A percentile compares a stretch with the other conserved stretches of the same genome.
Conservation (phyloP, 106 monocot species). For the Apostasia ramifera region DNA sequence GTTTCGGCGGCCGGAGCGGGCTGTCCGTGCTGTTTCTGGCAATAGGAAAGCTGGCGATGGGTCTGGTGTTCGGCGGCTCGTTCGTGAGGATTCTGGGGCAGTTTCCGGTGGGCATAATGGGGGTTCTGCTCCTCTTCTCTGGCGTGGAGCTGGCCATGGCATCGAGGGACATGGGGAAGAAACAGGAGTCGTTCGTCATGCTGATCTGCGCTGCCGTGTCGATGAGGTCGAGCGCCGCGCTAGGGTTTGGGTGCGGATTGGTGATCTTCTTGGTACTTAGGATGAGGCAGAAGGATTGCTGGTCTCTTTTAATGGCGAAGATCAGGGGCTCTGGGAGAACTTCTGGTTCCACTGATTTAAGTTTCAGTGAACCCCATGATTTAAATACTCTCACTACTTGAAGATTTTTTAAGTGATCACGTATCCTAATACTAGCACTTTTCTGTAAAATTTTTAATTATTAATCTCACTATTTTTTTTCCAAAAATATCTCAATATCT, state of each 20-base stretch:
- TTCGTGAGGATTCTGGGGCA: constrained; percentile 54
- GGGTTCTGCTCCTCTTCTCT: constrained; percentile 82
- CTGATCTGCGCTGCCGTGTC: constrained; percentile 84
- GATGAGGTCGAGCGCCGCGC: constrained; percentile 66
- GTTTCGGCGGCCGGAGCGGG: constrained; percentile 87
- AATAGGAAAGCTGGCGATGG: constrained; percentile 56
- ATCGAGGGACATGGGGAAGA: constrained; percentile 81
- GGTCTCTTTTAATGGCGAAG: too few relatives aligned
- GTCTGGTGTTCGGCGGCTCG: constrained; percentile 67
- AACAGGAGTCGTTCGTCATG: constrained; percentile 93
- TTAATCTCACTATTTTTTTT: too few relatives aligned
- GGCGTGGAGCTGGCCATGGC: constrained; percentile 98
- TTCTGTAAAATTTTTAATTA: too few relatives aligned
- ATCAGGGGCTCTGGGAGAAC: too few relatives aligned
- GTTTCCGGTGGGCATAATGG: constrained; percentile 87
- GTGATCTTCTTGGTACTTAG: constrained; percentile 41
- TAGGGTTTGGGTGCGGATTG: constrained; percentile 74
- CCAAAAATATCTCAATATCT: too few relatives aligned
- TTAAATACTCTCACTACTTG: too few relatives aligned
- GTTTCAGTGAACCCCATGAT: too few relatives aligned
- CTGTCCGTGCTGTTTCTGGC: constrained; percentile 73
- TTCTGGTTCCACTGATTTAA: too few relatives aligned
- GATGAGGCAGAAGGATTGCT: constrained; percentile 37
- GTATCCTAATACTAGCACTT: too few relatives aligned
- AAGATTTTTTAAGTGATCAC: too few relatives aligned